Evolutionary conservation across 805 yeast genomes (phyloP).

Genomic region (Huiozyma naganishii): DNA sequence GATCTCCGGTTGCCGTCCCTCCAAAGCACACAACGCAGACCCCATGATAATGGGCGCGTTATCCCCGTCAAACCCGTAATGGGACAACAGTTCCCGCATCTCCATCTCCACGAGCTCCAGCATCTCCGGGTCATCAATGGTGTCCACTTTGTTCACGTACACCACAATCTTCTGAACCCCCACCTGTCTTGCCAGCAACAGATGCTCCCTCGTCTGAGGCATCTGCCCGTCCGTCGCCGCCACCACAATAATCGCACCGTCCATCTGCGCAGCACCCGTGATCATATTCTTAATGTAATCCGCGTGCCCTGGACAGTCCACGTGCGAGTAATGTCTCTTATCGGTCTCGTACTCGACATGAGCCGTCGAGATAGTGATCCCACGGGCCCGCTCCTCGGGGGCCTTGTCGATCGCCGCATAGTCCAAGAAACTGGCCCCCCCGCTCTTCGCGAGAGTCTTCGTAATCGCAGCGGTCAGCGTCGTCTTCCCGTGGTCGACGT

Average conservation of each 20-base stretch:
- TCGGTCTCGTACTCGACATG: slow-evolving; percentile 95
- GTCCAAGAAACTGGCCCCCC: slow-evolving; percentile 90
- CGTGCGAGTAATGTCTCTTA: slow-evolving; percentile 93
- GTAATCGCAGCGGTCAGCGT: slow-evolving; percentile 98
- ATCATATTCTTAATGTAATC: slow-evolving; percentile 98
- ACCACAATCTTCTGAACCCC: slow-evolving; percentile 98
- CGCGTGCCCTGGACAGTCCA: slow-evolving; percentile 98
- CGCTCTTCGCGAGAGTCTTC: slow-evolving; percentile 75
- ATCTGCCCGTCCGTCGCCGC: slow-evolving; percentile 99
- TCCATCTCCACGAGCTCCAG: slow-evolving; percentile 99
- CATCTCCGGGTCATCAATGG: slow-evolving; percentile 98
- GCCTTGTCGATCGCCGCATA: slow-evolving; percentile 92
- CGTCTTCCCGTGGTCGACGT: slow-evolving; percentile 98
- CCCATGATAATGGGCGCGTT: slow-evolving; percentile 97
- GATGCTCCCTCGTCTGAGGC: slow-evolving; percentile 99
- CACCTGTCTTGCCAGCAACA: slow-evolving; percentile 96
- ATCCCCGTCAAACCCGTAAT: slow-evolving; percentile 97
- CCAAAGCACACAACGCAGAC: slow-evolving; percentile 94
- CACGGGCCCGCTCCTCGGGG: slow-evolving; percentile 98
- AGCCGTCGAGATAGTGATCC: slow-evolving; percentile 96
- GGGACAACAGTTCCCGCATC: slow-evolving; percentile 89
- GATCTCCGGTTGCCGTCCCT: slow-evolving; percentile 78
- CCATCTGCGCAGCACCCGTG: slow-evolving; percentile 99
- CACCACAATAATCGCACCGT: slow-evolving; percentile 97
- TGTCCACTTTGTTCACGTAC: slow-evolving; percentile 95